phyloP scores from a whole-genome alignment of 2,329 filamentous ascomycete genomes.

The Colletotrichum tamarilloi region DNA sequence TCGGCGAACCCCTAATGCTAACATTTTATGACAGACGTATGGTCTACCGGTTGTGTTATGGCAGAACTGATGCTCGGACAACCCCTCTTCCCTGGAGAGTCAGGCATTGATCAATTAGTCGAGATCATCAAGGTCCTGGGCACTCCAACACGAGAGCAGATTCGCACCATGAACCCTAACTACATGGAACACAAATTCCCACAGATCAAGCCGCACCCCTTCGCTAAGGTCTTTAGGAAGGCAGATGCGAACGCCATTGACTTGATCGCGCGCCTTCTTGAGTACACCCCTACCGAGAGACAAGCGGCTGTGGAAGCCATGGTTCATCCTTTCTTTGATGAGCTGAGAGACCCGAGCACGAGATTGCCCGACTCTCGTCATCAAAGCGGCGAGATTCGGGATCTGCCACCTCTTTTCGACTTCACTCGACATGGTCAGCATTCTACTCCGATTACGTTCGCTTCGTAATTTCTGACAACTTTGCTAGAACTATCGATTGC shows the following conservation, averaged over 20 bases:
- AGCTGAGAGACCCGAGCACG: conserved; percentile 90
- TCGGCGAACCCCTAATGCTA: background rate
- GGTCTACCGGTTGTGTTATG: conserved; percentile 99
- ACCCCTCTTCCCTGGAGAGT: conserved; percentile 97
- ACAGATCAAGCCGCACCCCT: conserved; percentile 99
- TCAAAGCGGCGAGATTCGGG: conserved; percentile 80
- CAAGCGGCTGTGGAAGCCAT: conserved; percentile 94
- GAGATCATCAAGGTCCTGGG: conserved; percentile 99
- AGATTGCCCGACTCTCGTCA: conserved; percentile 95
- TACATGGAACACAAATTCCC: conserved; percentile 99
- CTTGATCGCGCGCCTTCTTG: conserved; percentile 90
- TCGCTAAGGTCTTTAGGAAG: conserved; percentile 99
- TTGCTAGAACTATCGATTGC: conserved; percentile 91
- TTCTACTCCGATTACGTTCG: background rate
- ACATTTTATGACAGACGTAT: conserved; percentile 77
- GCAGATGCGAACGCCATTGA: conserved; percentile 94
- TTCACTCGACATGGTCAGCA: conserved; percentile 91
- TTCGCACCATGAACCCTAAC: conserved; percentile 99
- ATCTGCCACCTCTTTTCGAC: conserved; percentile 90
- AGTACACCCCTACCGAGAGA: conserved; percentile 97
- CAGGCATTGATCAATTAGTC: conserved; percentile 96
- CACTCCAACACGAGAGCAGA: conserved; percentile 96
- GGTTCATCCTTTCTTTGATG: conserved; percentile 98
- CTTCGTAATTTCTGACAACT: conserved; percentile 18
- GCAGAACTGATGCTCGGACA: conserved; percentile 99